A percentile compares a stretch with the other conserved stretches of the same genome.
phyloP scores from a whole-genome alignment of 2,329 filamentous ascomycete genomes.

The Exserohilum turcica region DNA sequence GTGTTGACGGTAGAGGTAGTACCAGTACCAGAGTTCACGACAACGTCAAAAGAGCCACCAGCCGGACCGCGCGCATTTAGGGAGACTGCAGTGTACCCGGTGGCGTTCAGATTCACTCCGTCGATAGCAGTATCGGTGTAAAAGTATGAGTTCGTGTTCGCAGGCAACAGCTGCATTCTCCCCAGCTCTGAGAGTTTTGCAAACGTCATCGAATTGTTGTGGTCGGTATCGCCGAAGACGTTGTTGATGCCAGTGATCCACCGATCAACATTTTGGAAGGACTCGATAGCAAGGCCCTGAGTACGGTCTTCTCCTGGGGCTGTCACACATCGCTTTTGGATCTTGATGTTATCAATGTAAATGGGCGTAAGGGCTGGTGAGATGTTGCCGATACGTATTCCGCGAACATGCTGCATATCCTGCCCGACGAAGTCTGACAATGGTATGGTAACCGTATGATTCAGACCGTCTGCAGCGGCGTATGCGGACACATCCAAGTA shows the following conservation, averaged over 20 bases:
- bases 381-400: conserved; percentile 14
- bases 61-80: conserved; percentile 10
- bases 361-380: conserved; percentile 11
- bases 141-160: conserved; percentile 6
- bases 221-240: conserved; percentile 11
- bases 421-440: conserved; percentile 12
- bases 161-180: conserved; percentile 9
- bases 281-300: conserved; percentile 11
- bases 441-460: conserved; percentile 13
- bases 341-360: conserved; percentile 14
- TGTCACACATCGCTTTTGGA: conserved; percentile 13
- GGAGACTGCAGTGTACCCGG: conserved; percentile 9
- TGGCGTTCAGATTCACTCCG: conserved; percentile 8
- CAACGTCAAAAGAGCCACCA: conserved; percentile 12
- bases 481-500: conserved; percentile 13
- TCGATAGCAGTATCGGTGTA: conserved; percentile 9
- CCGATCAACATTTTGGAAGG: conserved; percentile 12
- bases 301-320: conserved; percentile 14
- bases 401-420: conserved; percentile 10
- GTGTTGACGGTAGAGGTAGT: conserved; percentile 7
- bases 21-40: not conserved
- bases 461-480: conserved; percentile 10
- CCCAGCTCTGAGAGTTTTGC: conserved; percentile 12
- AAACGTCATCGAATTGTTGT: conserved; percentile 13
- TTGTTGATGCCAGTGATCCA: conserved; percentile 18